Conservation (phyloP, 495 filamentous ascomycete species). For the Xylaria scruposa region DNA sequence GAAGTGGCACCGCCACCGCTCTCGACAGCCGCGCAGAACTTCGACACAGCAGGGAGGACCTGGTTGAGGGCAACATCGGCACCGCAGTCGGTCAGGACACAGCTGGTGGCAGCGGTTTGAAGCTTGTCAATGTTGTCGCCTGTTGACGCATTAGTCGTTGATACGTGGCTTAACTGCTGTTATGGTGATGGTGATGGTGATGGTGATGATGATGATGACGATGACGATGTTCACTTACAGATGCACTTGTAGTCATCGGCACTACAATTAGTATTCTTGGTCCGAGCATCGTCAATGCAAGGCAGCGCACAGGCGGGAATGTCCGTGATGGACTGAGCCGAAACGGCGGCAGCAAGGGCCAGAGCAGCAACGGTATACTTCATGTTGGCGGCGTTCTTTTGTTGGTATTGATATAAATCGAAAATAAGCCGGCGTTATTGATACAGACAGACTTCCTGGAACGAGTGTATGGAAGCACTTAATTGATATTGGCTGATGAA, state of each 20-base stretch:
- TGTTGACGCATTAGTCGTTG: conserved; percentile 19
- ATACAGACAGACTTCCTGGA: neutral
- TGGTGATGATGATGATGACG: neutral
- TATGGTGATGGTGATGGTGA: neutral
- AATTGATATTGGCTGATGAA: neutral
- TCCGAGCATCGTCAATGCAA: conserved; percentile 46
- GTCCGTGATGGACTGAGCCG: conserved; percentile 43
- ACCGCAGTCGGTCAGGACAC: conserved; percentile 47
- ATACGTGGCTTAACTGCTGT: neutral
- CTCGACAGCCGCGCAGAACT: conserved; percentile 43
- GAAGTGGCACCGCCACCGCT: conserved; percentile 27
- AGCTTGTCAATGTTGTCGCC: conserved; percentile 42
- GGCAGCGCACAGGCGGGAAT: conserved; percentile 48
- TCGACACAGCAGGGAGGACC: conserved; percentile 47
- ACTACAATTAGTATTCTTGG: conserved; percentile 38
- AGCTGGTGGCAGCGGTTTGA: conserved; percentile 41
- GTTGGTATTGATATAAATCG: neutral
- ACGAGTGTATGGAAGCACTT: conserved; percentile 20
- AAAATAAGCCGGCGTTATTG: neutral
- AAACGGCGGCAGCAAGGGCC: conserved; percentile 37
- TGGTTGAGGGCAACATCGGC: conserved; percentile 42
- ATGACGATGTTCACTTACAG: conserved; percentile 35
- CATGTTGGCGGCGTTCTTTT: conserved; percentile 41
- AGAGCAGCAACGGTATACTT: conserved; percentile 43
- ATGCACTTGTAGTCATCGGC: conserved; percentile 48